These are phyloP conservation scores for Bombardia bombarda DNA, from an alignment of 495 filamentous ascomycete genomes.

Conservation along the genomic window DNA sequence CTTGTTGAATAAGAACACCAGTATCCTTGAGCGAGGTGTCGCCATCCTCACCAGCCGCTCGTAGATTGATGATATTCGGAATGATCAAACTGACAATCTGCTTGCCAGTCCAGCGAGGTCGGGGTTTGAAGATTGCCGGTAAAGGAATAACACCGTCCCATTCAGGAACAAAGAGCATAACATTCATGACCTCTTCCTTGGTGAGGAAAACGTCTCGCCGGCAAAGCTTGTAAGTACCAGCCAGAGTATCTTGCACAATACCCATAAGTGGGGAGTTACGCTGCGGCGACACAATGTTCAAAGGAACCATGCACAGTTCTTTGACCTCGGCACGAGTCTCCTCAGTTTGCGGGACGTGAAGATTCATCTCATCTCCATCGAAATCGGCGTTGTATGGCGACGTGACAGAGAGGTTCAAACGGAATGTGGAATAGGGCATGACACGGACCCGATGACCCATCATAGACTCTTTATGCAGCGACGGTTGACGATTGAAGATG, in stretches of 20 bases:
- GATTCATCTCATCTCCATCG: constrained; percentile 98
- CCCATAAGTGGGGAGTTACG: constrained; percentile 97
- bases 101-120: constrained; percentile 96
- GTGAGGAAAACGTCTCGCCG: constrained; percentile 86
- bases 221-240: constrained; percentile 93
- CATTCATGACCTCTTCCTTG: constrained; percentile 87
- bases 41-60: constrained; percentile 50
- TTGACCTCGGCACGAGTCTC: constrained; percentile 89
- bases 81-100: constrained; percentile 93
- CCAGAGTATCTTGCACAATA: constrained; percentile 97
- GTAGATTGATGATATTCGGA: constrained; percentile 75
- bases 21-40: constrained; percentile 66
- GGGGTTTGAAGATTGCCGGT: constrained; percentile 84
- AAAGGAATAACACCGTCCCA: constrained; percentile 94
- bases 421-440: constrained; percentile 98
- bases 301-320: constrained; percentile 89
- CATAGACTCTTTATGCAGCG: constrained; percentile 99
- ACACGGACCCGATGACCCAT: constrained; percentile 97
- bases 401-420: constrained; percentile 93
- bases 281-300: constrained; percentile 97
- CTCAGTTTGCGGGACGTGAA: constrained; percentile 96
- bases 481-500: constrained; percentile 98
- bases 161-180: constrained; percentile 91
- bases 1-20: constrained; percentile 73
- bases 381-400: constrained; percentile 99